phyloP scores from a whole-genome alignment of 2,329 filamentous ascomycete species.

The Zasmidium cellare region DNA sequence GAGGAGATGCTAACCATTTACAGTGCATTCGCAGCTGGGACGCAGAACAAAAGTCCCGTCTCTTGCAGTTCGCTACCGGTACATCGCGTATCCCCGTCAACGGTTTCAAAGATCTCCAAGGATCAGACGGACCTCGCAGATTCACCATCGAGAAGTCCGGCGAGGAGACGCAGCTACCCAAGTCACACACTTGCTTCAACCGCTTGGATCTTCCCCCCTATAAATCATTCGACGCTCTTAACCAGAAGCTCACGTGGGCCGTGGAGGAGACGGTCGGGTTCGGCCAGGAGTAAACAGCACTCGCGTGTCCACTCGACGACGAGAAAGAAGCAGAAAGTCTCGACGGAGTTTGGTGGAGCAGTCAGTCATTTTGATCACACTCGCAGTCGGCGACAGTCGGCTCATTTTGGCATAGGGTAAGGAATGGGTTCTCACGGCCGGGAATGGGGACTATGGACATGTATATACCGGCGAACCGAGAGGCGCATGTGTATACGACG shows the following conservation, averaged over 20 bases:
- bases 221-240: slow-evolving; percentile 80
- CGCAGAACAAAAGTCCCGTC: slow-evolving; percentile 93
- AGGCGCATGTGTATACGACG: background rate
- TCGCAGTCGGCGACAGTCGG: background rate
- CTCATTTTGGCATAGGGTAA: background rate
- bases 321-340: too few species aligned
- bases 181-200: slow-evolving; percentile 99
- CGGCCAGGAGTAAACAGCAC: slow-evolving; percentile 78
- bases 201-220: slow-evolving; percentile 93
- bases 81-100: slow-evolving; percentile 98
- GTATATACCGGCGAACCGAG: background rate
- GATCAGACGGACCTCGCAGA: slow-evolving; percentile 88
- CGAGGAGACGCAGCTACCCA: slow-evolving; percentile 84
- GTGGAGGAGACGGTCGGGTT: slow-evolving; percentile 99
- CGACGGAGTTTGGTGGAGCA: background rate
- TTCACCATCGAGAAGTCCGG: slow-evolving; percentile 99
- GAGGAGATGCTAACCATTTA: slow-evolving; percentile 6
- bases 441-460: background rate
- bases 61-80: slow-evolving; percentile 95
- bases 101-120: slow-evolving; percentile 98
- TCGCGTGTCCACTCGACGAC: too few species aligned
- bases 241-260: slow-evolving; percentile 89
- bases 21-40: slow-evolving; percentile 90
- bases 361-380: background rate
- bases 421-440: background rate